Evolutionary conservation across 1,284 basidiomycete genomes (phyloP).

Genomic region (Moniliophthora roreri): DNA sequence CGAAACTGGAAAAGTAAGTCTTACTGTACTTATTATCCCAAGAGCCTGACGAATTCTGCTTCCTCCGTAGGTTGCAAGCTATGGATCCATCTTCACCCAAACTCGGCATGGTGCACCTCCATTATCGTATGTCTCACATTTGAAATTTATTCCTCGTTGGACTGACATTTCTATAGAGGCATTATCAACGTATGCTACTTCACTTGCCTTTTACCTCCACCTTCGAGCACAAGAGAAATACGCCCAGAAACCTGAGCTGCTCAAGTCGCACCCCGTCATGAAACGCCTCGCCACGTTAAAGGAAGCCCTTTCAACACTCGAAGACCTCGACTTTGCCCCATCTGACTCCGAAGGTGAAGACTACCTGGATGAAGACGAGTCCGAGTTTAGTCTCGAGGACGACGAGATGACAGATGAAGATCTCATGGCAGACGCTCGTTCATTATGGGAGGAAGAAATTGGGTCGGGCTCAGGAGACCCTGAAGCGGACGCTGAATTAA

Average conservation of each 20-base stretch:
- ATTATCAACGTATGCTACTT: slow-evolving; percentile 86
- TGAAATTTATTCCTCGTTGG: slow-evolving; percentile 2
- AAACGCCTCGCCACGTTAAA: slow-evolving; percentile 84
- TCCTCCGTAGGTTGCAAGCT: slow-evolving; percentile 44
- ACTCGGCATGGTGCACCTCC: slow-evolving; percentile 70
- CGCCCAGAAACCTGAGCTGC: slow-evolving; percentile 57
- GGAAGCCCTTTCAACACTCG: slow-evolving; percentile 78
- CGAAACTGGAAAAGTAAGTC: slow-evolving; percentile 57
- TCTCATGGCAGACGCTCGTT: slow-evolving; percentile 30
- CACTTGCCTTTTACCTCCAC: slow-evolving; percentile 92
- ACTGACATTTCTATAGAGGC: slow-evolving; percentile 57
- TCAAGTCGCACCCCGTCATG: slow-evolving; percentile 80
- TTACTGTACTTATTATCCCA: slow-evolving; percentile 1
- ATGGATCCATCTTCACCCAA: slow-evolving; percentile 48
- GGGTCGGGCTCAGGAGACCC: slow-evolving; percentile 36
- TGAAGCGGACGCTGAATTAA: slow-evolving; percentile 54
- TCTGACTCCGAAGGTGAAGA: slow-evolving; percentile 43
- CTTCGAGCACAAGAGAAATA: slow-evolving; percentile 73
- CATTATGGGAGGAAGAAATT: slow-evolving; percentile 30
- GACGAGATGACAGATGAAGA: slow-evolving; percentile 30
- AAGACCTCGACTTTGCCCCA: slow-evolving; percentile 74
- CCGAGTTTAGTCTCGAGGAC: slow-evolving; percentile 23
- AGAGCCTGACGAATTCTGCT: slow-evolving; percentile 1
- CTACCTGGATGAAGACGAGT: slow-evolving; percentile 35
- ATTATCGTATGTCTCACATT: slow-evolving; percentile 61